Evolutionary conservation across 495 filamentous ascomycete species (phyloP).

Genomic region (Penicillium daleae): DNA sequence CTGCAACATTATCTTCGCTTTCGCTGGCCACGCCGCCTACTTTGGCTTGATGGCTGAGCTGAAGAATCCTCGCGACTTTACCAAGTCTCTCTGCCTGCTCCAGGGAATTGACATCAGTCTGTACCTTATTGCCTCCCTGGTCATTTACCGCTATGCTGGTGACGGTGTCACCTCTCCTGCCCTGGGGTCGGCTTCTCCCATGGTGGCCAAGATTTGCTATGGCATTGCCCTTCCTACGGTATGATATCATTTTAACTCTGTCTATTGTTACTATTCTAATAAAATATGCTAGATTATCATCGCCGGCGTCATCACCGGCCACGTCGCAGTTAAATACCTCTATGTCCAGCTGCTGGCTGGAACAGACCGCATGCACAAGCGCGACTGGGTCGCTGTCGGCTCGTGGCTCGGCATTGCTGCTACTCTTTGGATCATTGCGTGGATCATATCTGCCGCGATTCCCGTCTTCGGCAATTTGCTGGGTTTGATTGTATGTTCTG

Average conservation of each 20-base stretch:
- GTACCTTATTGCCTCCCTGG: constrained; percentile 56
- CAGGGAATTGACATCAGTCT: constrained; percentile 67
- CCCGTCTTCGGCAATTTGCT: constrained; percentile 73
- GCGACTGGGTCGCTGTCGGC: constrained; percentile 50
- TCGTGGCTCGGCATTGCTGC: constrained; percentile 62
- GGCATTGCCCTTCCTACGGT: constrained; percentile 77
- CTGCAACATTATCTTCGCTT: constrained; percentile 54
- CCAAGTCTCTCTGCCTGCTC: constrained; percentile 66
- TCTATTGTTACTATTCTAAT: constrained; percentile 3
- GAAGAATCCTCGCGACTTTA: constrained; percentile 67
- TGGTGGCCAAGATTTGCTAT: constrained; percentile 71
- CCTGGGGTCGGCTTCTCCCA: constrained; percentile 64
- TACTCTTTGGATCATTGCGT: constrained; percentile 64
- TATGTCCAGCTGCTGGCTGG: constrained; percentile 63
- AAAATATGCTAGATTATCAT: constrained; percentile 45
- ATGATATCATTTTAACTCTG: constrained; percentile 11
- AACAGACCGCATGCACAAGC: constrained; percentile 64
- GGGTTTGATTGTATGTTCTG: constrained; percentile 50
- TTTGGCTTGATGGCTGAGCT: constrained; percentile 80
- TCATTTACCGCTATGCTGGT: constrained; percentile 75
- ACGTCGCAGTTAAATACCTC: constrained; percentile 65
- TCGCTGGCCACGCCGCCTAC: constrained; percentile 68
- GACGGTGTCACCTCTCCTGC: constrained; percentile 69
- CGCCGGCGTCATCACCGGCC: constrained; percentile 71
- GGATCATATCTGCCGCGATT: constrained; percentile 72